These are phyloP conservation scores for Ustilago crameri DNA, from an alignment of 1,284 basidiomycete genomes.

Conservation along the genomic window DNA sequence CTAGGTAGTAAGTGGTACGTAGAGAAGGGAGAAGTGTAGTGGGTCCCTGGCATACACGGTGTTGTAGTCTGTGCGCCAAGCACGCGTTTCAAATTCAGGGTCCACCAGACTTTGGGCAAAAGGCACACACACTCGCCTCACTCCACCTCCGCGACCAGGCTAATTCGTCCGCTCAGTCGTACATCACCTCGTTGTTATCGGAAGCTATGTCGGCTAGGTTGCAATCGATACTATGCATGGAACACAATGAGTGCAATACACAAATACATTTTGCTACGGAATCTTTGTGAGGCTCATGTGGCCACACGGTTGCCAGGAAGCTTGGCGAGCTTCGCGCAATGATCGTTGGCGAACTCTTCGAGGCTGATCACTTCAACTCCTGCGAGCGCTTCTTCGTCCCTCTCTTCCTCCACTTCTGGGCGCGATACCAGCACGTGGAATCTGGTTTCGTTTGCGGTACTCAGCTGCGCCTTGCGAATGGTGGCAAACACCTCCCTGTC, in stretches of 20 bases:
- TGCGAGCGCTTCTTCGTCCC: conserved; percentile 16
- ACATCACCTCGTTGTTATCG: too few species aligned
- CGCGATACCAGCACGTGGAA: conserved; percentile 35
- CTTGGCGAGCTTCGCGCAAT: conserved; percentile 17
- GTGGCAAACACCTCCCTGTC: conserved; percentile 37
- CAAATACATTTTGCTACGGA: conserved; percentile 1
- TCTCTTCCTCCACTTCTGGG: conserved; percentile 1
- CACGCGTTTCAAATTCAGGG: conserved; percentile 17
- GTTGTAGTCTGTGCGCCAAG: conserved; percentile 18
- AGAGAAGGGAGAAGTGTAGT: neutral
- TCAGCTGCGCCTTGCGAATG: conserved; percentile 18
- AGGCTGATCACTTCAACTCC: conserved; percentile 27
- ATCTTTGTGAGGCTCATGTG: neutral
- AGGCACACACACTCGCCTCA: neutral
- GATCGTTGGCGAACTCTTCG: conserved; percentile 3
- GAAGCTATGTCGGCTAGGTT: neutral
- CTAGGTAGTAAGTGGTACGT: neutral
- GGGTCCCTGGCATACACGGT: neutral
- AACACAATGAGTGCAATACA: conserved; percentile 5
- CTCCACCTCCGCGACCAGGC: neutral
- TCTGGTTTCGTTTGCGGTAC: conserved; percentile 6
- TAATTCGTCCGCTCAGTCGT: too few species aligned
- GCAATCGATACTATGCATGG: neutral
- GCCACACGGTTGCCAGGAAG: conserved; percentile 23
- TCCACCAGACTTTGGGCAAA: conserved; percentile 11